Evolutionary conservation across 495 filamentous ascomycete genomes (phyloP), one percentile per base, ranked within the genome.

Genomic region (Tuber calosporum): DNA sequence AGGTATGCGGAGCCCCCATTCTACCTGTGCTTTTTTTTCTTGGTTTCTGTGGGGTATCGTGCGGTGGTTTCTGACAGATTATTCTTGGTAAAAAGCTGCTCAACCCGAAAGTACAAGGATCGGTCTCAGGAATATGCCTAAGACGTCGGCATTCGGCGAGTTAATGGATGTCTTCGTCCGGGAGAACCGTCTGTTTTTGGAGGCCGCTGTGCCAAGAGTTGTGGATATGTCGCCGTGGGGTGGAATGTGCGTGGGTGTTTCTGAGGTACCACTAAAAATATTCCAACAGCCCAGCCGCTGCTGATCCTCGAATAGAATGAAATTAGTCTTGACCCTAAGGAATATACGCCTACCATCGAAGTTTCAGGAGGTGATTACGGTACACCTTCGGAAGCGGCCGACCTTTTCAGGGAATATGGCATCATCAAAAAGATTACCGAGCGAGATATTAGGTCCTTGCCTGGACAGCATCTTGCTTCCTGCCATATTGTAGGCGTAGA

Each of bases 21-120:
- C 11, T 19, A 20, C 58, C 42, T 36, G 45, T 66, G 67, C 15
- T 41, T 34, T n/a, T 41, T 34, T 62, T 62, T 62, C 53, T 17
- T 17, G 26, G 53, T 34, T 6, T 15, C 26, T 34, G 13, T 17
- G 53, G n/a, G 26, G 11, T 34, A 62, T 62, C 15, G 7, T 17
- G 34, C 37, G 11, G 22, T 22, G 19, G 69, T 17, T 20, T 70
- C 72, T 73, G 42, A 73, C 72, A 36, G 26, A 37, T 38, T 36
- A 5, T n/a, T 71, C 22, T 17, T 17, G 53, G 26, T 34, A 34
- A 34, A 34, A 26, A 62, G 53, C 53, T 62, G 2, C 53, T 62
- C 53, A 62, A 34, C 53, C 53, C 26, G 26, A 62, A 62, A 34
- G 53, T 17, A 62, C 53, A 34, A 26, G 13, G 53, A 62, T 62